These are phyloP conservation scores for Rhynchospora pubera DNA, from an alignment of 176 grass and related monocot genomes.

Conservation along the genomic window DNA sequence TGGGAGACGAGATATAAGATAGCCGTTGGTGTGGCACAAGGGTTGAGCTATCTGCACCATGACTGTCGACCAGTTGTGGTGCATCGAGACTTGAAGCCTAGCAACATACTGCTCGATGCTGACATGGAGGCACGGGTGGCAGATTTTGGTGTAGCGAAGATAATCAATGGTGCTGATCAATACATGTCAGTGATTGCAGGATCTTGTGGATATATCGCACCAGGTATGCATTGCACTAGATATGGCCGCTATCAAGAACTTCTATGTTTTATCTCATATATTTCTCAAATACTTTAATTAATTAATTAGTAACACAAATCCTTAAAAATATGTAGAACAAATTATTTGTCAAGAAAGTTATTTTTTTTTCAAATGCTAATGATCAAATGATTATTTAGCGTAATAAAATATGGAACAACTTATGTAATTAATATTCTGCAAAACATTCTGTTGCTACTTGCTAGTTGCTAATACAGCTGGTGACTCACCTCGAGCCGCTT, in stretches of 20 bases:
- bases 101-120: constrained; percentile 87
- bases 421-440: background rate
- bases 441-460: background rate
- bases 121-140: constrained; percentile 77
- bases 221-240: too few relatives aligned
- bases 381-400: constrained; percentile 6
- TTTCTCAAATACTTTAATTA: background rate
- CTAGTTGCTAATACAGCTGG: too few relatives aligned
- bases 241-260: too few relatives aligned
- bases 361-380: constrained; percentile 8
- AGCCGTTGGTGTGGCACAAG: constrained; percentile 67
- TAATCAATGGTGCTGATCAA: constrained; percentile 33
- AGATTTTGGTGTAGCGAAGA: constrained; percentile 93
- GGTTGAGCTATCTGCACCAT: constrained; percentile 91
- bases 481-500: too few relatives aligned
- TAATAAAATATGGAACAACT: background rate
- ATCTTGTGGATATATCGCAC: constrained; percentile 88
- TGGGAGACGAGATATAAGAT: constrained; percentile 70
- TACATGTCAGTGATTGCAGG: constrained; percentile 79
- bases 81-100: constrained; percentile 93
- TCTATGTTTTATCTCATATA: background rate
- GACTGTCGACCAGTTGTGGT: constrained; percentile 65
- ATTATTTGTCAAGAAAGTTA: background rate
- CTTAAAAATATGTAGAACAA: background rate
- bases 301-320: background rate